These are phyloP conservation scores for Phlyctochytrium arcticum DNA, from an alignment of 192 early-diverging fungal genomes.

Conservation along the genomic window DNA sequence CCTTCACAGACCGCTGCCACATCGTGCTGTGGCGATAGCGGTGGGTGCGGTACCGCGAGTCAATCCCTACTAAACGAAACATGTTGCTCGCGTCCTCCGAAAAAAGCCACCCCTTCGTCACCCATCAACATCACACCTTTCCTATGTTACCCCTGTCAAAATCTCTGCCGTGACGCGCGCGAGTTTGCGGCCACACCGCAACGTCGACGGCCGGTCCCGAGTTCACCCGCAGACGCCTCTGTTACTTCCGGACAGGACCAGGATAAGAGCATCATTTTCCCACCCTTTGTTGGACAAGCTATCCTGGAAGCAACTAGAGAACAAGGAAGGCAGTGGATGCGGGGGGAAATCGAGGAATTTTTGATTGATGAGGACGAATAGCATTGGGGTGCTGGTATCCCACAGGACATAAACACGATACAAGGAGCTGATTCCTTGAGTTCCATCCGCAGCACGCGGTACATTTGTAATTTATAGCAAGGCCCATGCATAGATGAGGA, in stretches of 20 bases:
- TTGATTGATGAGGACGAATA: slow-evolving; percentile 19
- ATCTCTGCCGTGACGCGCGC: slow-evolving; percentile 24
- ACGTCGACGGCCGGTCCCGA: no score
- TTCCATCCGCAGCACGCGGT: no score
- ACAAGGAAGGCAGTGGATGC: background rate
- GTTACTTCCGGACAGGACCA: background rate
- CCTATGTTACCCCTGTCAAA: slow-evolving; percentile 36
- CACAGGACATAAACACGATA: no score
- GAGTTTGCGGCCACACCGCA: background rate
- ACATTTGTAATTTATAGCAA: no score
- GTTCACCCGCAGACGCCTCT: no score
- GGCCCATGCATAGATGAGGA: no score
- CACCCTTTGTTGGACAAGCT: slow-evolving; percentile 2
- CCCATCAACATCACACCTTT: background rate
- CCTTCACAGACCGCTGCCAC: background rate
- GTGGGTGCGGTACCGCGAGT: background rate
- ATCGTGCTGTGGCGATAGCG: no score
- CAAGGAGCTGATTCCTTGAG: no score
- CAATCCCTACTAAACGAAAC: background rate
- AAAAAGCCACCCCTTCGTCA: background rate
- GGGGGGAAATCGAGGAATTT: slow-evolving; percentile 23
- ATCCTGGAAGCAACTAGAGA: background rate
- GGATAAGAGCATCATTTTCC: background rate
- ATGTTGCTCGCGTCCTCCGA: no score
- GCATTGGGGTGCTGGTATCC: no score